Evolutionary conservation across 192 early-diverging fungal genomes (phyloP).

Genomic region (Entomortierella parvispora): DNA sequence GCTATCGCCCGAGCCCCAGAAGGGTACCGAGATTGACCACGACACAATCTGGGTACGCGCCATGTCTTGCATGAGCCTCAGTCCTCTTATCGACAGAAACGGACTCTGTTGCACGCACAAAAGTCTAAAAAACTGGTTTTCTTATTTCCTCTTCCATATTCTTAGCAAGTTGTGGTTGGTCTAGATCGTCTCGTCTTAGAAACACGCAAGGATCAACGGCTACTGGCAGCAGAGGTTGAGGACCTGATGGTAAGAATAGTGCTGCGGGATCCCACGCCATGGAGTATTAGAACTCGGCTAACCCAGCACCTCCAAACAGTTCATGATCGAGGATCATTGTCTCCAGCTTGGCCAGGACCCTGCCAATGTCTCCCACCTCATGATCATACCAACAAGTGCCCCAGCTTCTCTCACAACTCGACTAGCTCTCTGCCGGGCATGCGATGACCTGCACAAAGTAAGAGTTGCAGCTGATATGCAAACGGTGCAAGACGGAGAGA

Average conservation of each 20-base stretch:
- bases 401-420: conserved; percentile 31
- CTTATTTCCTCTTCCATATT: too few relatives aligned
- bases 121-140: not conserved
- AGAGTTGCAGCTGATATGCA: not conserved
- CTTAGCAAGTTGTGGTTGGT: conserved; percentile 57
- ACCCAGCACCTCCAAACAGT: not conserved
- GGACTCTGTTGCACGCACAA: not conserved
- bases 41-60: conserved; percentile 29
- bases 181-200: conserved; percentile 51
- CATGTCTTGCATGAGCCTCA: not conserved
- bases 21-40: conserved; percentile 19
- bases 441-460: conserved; percentile 37
- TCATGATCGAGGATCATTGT: conserved; percentile 27
- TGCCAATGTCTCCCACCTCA: conserved; percentile 30
- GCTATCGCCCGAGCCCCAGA: conserved; percentile 14
- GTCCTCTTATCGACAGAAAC: not conserved
- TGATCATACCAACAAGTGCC: conserved; percentile 8
- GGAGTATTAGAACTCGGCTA: too few relatives aligned
- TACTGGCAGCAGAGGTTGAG: conserved; percentile 59
- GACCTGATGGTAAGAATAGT: conserved; percentile 59
- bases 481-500: not conserved
- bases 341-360: conserved; percentile 36
- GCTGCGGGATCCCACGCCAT: too few relatives aligned
- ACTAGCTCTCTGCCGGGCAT: conserved; percentile 23
- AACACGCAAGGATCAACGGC: conserved; percentile 39